Conservation (phyloP, 2,329 filamentous ascomycete species). For the Aspergillus sp. region DNA sequence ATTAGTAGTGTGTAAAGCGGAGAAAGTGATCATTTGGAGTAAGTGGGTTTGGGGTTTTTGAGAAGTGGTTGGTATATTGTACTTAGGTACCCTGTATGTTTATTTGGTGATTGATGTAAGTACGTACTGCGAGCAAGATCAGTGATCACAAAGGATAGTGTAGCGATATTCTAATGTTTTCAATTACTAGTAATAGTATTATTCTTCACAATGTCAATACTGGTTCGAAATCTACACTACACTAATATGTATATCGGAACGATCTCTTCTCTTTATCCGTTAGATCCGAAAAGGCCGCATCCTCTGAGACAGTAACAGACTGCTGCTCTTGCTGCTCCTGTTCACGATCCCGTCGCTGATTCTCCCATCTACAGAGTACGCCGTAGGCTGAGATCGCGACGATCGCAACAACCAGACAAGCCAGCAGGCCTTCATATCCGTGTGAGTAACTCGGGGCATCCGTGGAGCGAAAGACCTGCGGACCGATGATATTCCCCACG, state of each 20-base stretch:
- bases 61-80: no score
- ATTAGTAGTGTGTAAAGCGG: no score
- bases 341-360: not conserved
- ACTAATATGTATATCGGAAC: conserved; percentile 9
- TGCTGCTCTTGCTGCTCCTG: not conserved
- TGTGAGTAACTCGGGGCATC: conserved; percentile 4
- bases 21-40: no score
- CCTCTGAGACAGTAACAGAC: not conserved
- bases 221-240: not conserved
- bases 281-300: conserved; percentile 5
- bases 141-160: no score
- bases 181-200: no score
- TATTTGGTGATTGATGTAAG: no score
- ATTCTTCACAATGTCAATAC: no score
- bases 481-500: not conserved
- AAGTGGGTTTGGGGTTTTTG: no score
- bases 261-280: conserved; percentile 8
- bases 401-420: conserved; percentile 6
- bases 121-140: no score
- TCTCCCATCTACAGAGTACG: conserved; percentile 1
- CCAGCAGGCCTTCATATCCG: not conserved
- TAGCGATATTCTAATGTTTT: no score
- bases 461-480: not conserved
- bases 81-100: no score
- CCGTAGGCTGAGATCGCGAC: conserved; percentile 5